Evolutionary conservation across 345 rosid genomes (phyloP), one percentile per base, ranked within the genome.

Genomic region (Cardamine chenopodiifolia): DNA sequence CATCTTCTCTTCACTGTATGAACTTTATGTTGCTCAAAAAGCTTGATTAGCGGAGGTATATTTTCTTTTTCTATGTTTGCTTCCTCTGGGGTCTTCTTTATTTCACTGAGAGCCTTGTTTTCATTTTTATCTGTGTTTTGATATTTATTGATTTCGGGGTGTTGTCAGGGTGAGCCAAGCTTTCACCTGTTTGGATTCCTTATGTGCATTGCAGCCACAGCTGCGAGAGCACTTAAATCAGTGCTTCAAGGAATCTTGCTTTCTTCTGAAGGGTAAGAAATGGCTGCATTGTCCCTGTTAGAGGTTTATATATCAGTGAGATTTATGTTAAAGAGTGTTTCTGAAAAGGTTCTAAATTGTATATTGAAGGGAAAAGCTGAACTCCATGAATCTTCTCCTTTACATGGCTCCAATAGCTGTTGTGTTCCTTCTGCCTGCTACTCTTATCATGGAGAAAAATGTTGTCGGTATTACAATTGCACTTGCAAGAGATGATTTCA

Each of bases 401-500:
- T 96, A 96, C 85, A 96, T 96, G 99, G 97, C 98, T 75, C 99
- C 99, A 0, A 83, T 96, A 71, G 99, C 99, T 18, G 99, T 96
- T 7, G 89, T 89, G 25, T 84, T 90, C 66, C 88, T 96, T 53
- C 90, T 96, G 6, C 99, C 99, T 5, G 96, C 96, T 44, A 88
- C 98, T 26, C 97, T 96, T 68, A 69, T 90, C 29, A 96, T 96
- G 98, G 99, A 96, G 81, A 86, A 84, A 61, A 90, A 96, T 59
- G 99, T 96, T 37, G 95, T 96, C 9, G 97, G 99, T 26, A 96
- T 96, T 32, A 85, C 98, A 2, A 84, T 96, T 56, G 96, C 99
- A 55, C 98, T 96, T 66, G 98, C 99, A 13, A 85, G 99, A 83
- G 96, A 89, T 57, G 96, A 96, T 70, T 48, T 82, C 75, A 89